Base-by-base conservation (phyloP, 2,329 filamentous ascomycete genomes). In the Penicillium rolfsii region DNA sequence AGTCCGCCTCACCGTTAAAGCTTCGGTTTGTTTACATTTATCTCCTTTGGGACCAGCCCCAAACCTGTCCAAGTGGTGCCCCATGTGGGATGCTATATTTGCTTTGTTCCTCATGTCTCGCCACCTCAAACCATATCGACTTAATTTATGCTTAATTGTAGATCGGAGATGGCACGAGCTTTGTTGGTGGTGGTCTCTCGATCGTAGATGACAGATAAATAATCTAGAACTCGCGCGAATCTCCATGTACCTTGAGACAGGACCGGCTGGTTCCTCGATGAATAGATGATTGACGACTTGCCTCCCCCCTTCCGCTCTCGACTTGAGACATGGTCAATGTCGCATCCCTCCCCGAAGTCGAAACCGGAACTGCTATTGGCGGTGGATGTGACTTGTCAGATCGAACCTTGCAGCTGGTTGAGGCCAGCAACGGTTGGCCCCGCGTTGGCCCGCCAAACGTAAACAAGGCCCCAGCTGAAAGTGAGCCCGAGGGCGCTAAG, bases 361-460 rank as follows among this genome's bases (percentile, higher is more conserved):
- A 16, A 11, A 30, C n/a, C 45, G 50, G 16, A 52, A 24, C 35
- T n/a, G 24, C 45, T 30, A 43, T n/a, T 22, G n/a, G 36, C 19
- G 24, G 14, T 33, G 9, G 30, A 58, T 63, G 41, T 61, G 61
- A 66, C 62, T 59, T 43, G 60, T 64, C 58, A 52, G 55, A 60
- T 60, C 30, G 52, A 55, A 24, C 62, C 62, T 63, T 66, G 62
- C 62, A 65, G 58, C 36, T 55, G 46, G 60, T 63, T 63, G 60
- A 45, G 60, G 50, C 53, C 41, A 63, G 63, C 63, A 62, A 60
- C 60, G 59, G 57, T 36, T 14, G 35, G 35, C 35, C 36, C 50
- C 64, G 62, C 64, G 64, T 66, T 66, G 64, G 58, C 64, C 64
- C 50, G 64, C 61, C 64, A 66, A 66, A 66, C 52, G 50, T 64